Evolutionary conservation across 805 yeast genomes (phyloP), one percentile per base, ranked within the genome.

Genomic region (Lachancea quebecensis): DNA sequence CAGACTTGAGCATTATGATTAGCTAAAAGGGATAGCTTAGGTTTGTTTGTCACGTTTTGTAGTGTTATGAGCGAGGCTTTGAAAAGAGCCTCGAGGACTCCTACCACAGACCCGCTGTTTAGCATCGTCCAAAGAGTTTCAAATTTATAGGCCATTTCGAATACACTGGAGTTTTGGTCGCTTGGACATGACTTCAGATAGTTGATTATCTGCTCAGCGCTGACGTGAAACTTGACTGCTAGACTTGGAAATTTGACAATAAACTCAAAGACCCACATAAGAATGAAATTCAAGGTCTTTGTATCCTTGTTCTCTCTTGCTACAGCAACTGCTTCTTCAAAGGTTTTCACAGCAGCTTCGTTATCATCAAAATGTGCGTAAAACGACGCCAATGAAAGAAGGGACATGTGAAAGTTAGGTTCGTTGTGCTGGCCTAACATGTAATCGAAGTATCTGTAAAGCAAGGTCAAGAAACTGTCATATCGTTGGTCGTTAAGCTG

Each of bases 251-350:
- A 74, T 47, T 77, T 76, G 48, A 78, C 78, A 56, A 86, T 71
- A 53, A 83, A 85, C 50, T 81, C 76, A 52, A 80, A 79, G 1
- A 87, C 68, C 89, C 93, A 84, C 9, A 87, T 73, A 41, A 88
- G 67, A 12, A 88, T 73, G 53, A 80, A 80, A 25, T 85, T 82
- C 35, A 88, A 70, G 21, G 95, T 85, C 11, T 73, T 70, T 45
- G 77, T 72, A 60, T 90, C 96, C 50, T 81, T 81, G 54, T 83
- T 82, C 55, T 89, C 96, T 52, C 96, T 69, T 0, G 96, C 96
- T 2, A 89, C 88, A 6, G 84, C 72, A 2, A 88, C 83, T 0
- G 96, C 93, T 60, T 89, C 96, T 50, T 84, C 87, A 8, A 88
- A 84, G 1, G 95, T 82, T 51, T 82, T 73, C 11, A 87, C 60